Conservation (phyloP, 225 moss, liverwort and hornwort genomes). For the Rhytidiadelphus loreus region DNA sequence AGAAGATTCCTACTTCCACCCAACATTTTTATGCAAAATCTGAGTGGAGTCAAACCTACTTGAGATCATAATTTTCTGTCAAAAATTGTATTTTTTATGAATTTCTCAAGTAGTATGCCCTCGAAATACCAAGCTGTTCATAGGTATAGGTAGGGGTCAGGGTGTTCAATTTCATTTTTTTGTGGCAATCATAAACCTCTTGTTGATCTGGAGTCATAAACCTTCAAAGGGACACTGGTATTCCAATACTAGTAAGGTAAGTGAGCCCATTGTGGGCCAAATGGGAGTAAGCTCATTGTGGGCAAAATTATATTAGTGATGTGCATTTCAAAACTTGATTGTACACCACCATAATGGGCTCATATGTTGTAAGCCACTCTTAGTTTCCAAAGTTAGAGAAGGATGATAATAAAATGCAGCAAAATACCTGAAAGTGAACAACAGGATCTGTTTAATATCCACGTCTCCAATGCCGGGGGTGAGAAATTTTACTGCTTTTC, state of each 20-base stretch:
- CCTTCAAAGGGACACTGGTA: too few species aligned
- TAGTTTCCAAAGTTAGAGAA: conserved; percentile 1
- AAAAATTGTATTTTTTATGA: too few species aligned
- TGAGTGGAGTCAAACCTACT: not conserved
- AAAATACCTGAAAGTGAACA: not conserved
- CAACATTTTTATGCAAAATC: too few species aligned
- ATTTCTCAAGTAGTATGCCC: not conserved
- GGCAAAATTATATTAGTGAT: too few species aligned
- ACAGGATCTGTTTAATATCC: not conserved
- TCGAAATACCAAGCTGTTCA: not conserved
- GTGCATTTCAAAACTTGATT: too few species aligned
- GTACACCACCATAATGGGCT: too few species aligned
- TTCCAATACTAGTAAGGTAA: not conserved
- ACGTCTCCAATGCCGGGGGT: not conserved
- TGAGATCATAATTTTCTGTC: not conserved
- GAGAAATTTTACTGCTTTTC: not conserved
- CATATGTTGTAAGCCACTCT: not conserved
- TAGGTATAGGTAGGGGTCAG: rapidly evolving
- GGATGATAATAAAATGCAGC: not conserved
- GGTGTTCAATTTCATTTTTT: not conserved
- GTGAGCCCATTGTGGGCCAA: too few species aligned
- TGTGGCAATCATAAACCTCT: not conserved
- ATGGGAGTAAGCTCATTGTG: too few species aligned
- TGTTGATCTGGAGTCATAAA: not conserved
- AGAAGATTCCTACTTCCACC: not conserved